Conservation (phyloP, 2,329 filamentous ascomycete species). For the Colletotrichum orchidophilum region DNA sequence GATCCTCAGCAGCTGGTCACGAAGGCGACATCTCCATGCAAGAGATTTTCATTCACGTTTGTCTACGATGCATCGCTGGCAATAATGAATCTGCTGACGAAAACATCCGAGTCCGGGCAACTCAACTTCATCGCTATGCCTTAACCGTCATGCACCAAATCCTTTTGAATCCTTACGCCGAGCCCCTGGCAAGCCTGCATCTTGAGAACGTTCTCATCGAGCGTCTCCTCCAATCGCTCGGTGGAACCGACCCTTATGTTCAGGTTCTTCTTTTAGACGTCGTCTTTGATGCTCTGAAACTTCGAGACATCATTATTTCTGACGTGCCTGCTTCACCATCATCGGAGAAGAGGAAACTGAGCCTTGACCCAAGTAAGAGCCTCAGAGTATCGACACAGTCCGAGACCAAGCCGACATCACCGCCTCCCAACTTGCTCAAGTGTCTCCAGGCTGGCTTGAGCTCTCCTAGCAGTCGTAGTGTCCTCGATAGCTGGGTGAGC, state of each 20-base stretch:
- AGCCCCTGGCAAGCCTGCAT: slow-evolving; percentile 67
- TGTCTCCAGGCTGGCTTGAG: slow-evolving; percentile 86
- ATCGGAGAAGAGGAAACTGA: slow-evolving; percentile 57
- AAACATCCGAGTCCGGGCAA: slow-evolving; percentile 59
- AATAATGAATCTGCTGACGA: slow-evolving; percentile 46
- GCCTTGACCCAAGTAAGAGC: slow-evolving; percentile 51
- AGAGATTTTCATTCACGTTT: slow-evolving; percentile 73
- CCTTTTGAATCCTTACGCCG: slow-evolving; percentile 69
- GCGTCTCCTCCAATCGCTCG: slow-evolving; percentile 69
- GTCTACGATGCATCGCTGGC: slow-evolving; percentile 68
- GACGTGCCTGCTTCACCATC: slow-evolving; percentile 55
- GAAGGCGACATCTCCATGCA: slow-evolving; percentile 70
- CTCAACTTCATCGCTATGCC: slow-evolving; percentile 76
- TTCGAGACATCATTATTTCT: slow-evolving; percentile 57
- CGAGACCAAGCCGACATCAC: slow-evolving; percentile 53
- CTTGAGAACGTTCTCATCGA: slow-evolving; percentile 78
- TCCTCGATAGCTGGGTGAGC: slow-evolving; percentile 90
- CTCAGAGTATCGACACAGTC: slow-evolving; percentile 50
- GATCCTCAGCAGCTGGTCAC: slow-evolving; percentile 53
- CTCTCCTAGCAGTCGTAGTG: slow-evolving; percentile 75
- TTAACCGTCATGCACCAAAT: slow-evolving; percentile 77
- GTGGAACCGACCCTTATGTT: slow-evolving; percentile 72
- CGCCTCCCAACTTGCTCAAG: slow-evolving; percentile 78
- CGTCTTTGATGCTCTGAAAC: slow-evolving; percentile 77
- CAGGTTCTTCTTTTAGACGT: slow-evolving; percentile 83